These are phyloP conservation scores for Penicillium polonicum DNA, from an alignment of 2,329 filamentous ascomycete genomes.

Conservation along the genomic window DNA sequence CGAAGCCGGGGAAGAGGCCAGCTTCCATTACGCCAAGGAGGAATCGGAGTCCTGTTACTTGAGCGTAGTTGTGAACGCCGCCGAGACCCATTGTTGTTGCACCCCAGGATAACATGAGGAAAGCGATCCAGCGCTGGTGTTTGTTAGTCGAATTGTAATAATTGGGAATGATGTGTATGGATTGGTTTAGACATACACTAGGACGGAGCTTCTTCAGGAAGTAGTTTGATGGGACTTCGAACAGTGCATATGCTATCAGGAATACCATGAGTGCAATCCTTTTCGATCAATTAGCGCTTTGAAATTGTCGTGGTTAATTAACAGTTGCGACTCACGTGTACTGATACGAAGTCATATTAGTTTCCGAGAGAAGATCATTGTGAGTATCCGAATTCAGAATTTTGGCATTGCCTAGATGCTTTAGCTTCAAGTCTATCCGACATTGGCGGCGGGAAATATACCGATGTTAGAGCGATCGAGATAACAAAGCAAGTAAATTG, in stretches of 20 bases:
- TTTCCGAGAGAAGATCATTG: conserved; percentile 63
- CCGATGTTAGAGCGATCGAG: conserved; percentile 69
- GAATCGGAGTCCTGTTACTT: conserved; percentile 49
- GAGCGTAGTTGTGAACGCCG: conserved; percentile 44
- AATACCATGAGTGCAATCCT: conserved; percentile 51
- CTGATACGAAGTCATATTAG: conserved; percentile 60
- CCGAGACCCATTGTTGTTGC: conserved; percentile 51
- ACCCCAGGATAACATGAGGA: conserved; percentile 53
- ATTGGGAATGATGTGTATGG: neutral
- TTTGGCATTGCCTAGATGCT: conserved; percentile 55
- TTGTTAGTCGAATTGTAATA: neutral
- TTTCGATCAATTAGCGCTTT: conserved; percentile 6
- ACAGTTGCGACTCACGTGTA: conserved; percentile 49
- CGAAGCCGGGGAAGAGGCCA: conserved; percentile 51
- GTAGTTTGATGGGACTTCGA: conserved; percentile 53
- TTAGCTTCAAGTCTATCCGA: conserved; percentile 10
- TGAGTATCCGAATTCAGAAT: conserved; percentile 61
- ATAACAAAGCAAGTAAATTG: conserved; percentile 67
- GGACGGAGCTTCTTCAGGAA: conserved; percentile 50
- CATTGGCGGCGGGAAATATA: conserved; percentile 13
- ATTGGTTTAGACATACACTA: conserved; percentile 32
- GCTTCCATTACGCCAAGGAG: conserved; percentile 53
- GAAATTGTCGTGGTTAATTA: neutral
- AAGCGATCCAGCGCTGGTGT: conserved; percentile 48
- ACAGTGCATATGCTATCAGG: conserved; percentile 50